These are phyloP conservation scores for Isatis tinctoria DNA, from an alignment of 345 rosid genomes.

Conservation along the genomic window DNA sequence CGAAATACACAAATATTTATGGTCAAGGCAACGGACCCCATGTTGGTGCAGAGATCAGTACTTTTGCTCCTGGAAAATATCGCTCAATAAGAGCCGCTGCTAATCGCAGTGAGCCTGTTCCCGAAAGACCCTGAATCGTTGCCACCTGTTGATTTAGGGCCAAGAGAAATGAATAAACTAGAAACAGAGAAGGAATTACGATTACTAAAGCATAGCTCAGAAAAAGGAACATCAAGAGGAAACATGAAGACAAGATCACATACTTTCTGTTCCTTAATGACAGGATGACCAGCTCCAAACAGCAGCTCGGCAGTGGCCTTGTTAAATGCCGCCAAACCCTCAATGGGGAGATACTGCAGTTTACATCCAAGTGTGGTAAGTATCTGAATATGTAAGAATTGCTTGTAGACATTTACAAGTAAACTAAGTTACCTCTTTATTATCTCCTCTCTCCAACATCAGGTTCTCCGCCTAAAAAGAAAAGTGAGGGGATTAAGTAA, in stretches of 20 bases:
- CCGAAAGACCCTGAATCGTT: constrained; percentile 96
- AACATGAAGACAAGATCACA: constrained; percentile 18
- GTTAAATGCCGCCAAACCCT: constrained; percentile 93
- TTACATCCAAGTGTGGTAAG: constrained; percentile 1
- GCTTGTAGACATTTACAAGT: background rate
- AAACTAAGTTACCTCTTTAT: constrained; percentile 71
- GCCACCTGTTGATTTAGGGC: constrained; percentile 60
- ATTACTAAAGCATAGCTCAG: background rate
- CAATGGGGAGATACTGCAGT: constrained; percentile 95
- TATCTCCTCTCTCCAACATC: constrained; percentile 88
- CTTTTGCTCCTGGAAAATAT: constrained; percentile 89
- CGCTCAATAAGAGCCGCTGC: constrained; percentile 94
- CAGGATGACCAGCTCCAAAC: constrained; percentile 73
- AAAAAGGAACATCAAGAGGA: background rate
- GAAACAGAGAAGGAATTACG: background rate
- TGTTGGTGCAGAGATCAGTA: constrained; percentile 84
- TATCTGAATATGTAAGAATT: background rate
- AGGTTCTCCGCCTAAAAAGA: constrained; percentile 70
- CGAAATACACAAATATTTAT: background rate
- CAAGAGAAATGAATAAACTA: background rate
- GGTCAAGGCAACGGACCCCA: constrained; percentile 58
- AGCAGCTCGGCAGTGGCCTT: constrained; percentile 89
- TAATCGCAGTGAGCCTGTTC: constrained; percentile 90
- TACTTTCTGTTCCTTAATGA: constrained; percentile 71
- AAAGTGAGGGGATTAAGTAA: background rate